Evolutionary conservation across 345 rosid species (phyloP).

Genomic region (Populus deltoides): DNA sequence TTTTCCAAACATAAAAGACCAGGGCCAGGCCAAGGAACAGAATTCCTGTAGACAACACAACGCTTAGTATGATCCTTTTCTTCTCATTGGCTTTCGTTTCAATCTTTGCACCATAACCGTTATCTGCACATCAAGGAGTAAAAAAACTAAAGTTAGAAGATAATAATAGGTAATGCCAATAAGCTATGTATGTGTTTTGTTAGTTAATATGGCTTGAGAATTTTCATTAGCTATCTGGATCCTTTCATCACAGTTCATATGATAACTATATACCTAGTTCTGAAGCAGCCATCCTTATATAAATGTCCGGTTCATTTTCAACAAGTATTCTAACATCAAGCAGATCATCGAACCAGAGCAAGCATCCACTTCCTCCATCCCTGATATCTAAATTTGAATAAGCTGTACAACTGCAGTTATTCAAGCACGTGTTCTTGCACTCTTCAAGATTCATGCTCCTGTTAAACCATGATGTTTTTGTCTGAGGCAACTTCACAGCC

Average conservation of each 20-base stretch:
- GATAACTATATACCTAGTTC: neutral
- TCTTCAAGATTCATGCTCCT: neutral
- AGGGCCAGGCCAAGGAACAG: neutral
- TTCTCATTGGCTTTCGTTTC: neutral
- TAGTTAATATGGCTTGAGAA: too few relatives aligned
- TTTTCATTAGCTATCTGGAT: too few relatives aligned
- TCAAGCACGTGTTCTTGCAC: too few relatives aligned
- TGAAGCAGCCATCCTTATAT: constrained; percentile 2
- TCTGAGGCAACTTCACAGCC: constrained; percentile 1
- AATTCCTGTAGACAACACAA: neutral
- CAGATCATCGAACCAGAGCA: constrained; percentile 8
- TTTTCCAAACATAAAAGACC: neutral
- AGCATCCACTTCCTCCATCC: constrained; percentile 10
- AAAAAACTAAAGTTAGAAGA: neutral
- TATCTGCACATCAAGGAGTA: too few relatives aligned
- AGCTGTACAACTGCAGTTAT: too few relatives aligned
- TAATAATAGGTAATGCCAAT: neutral
- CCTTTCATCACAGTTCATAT: too few relatives aligned
- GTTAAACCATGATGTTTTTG: neutral
- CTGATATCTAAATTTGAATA: too few relatives aligned
- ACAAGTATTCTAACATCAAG: neutral
- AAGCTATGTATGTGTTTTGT: too few relatives aligned
- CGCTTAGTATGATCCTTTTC: neutral
- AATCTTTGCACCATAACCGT: neutral
- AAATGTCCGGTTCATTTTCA: neutral